These are phyloP conservation scores for Pachyrhizus erosus DNA, from an alignment of 306 rosid genomes.

Conservation along the genomic window DNA sequence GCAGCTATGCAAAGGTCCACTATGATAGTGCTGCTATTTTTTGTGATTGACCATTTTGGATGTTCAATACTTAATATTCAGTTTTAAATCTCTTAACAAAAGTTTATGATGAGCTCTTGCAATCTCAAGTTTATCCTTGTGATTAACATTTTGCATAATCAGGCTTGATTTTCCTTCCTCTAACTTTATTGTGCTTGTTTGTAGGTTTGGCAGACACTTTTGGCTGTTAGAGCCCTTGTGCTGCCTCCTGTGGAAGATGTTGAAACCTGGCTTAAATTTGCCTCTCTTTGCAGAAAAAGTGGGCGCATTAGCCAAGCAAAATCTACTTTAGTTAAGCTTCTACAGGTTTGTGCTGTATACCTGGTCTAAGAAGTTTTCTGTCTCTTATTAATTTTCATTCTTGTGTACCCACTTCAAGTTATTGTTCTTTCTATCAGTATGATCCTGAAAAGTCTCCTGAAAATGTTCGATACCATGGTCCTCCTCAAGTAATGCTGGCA, in stretches of 20 bases:
- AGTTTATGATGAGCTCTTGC: conserved; percentile 32
- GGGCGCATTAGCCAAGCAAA: conserved; percentile 90
- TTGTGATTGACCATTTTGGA: not conserved
- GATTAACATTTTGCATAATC: conserved; percentile 23
- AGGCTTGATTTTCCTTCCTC: conserved; percentile 34
- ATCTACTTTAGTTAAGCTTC: conserved; percentile 88
- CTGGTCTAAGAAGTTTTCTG: conserved; percentile 36
- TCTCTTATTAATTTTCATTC: conserved; percentile 12
- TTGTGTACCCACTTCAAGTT: conserved; percentile 34
- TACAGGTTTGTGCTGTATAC: conserved; percentile 71
- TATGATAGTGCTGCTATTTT: not conserved
- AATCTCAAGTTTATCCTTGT: not conserved
- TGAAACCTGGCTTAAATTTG: conserved; percentile 96
- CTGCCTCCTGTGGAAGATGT: conserved; percentile 91
- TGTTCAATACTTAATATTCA: not conserved
- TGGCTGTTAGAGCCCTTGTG: conserved; percentile 90
- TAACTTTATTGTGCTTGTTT: conserved; percentile 39
- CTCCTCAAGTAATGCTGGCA: conserved; percentile 93
- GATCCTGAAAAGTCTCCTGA: conserved; percentile 90
- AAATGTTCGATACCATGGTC: conserved; percentile 79
- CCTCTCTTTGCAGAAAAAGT: conserved; percentile 85
- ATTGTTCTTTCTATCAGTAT: conserved; percentile 55
- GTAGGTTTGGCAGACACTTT: conserved; percentile 91
- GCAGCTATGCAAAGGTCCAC: not conserved
- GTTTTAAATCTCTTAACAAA: not conserved